Evolutionary conservation across 768 basidiomycete genomes (phyloP).

Genomic region (Pisolithus albus): DNA sequence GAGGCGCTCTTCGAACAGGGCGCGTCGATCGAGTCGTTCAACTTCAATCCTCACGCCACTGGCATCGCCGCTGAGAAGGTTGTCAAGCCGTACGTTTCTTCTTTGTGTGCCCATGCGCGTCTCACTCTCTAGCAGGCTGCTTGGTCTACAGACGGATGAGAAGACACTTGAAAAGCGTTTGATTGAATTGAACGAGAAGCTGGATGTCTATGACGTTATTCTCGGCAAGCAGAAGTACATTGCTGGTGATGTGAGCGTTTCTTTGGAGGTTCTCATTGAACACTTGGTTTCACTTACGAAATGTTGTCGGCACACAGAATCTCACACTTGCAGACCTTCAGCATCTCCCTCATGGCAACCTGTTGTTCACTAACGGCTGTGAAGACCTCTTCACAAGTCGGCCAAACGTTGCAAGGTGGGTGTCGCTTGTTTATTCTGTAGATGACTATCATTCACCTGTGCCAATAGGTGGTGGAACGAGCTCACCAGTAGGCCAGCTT

Average conservation of each 20-base stretch:
- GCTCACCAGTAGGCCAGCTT: slow-evolving; percentile 36
- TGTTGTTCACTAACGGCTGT: slow-evolving; percentile 19
- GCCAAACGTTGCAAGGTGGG: slow-evolving; percentile 41
- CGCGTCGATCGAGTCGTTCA: slow-evolving; percentile 39
- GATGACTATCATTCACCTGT: neutral
- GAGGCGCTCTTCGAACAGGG: slow-evolving; percentile 27
- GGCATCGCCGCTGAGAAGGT: slow-evolving; percentile 42
- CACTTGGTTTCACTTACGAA: too few species aligned
- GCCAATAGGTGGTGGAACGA: slow-evolving; percentile 47
- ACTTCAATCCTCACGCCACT: slow-evolving; percentile 41
- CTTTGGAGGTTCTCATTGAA: too few species aligned
- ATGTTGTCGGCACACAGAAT: slow-evolving; percentile 14
- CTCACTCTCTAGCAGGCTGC: slow-evolving; percentile 1
- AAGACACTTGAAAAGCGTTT: slow-evolving; percentile 10
- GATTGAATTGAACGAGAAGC: slow-evolving; percentile 23
- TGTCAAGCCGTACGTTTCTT: slow-evolving; percentile 39
- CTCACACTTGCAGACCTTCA: slow-evolving; percentile 54
- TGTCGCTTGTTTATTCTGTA: neutral
- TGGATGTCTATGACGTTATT: slow-evolving; percentile 49
- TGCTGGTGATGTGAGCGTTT: slow-evolving; percentile 44
- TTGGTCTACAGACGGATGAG: slow-evolving; percentile 19
- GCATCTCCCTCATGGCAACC: slow-evolving; percentile 43
- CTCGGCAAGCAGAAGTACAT: slow-evolving; percentile 49
- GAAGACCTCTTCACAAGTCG: slow-evolving; percentile 26
- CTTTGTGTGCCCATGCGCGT: neutral